Base-by-base conservation (phyloP, 2,329 filamentous ascomycete genomes). In the Colletotrichum salicis region DNA sequence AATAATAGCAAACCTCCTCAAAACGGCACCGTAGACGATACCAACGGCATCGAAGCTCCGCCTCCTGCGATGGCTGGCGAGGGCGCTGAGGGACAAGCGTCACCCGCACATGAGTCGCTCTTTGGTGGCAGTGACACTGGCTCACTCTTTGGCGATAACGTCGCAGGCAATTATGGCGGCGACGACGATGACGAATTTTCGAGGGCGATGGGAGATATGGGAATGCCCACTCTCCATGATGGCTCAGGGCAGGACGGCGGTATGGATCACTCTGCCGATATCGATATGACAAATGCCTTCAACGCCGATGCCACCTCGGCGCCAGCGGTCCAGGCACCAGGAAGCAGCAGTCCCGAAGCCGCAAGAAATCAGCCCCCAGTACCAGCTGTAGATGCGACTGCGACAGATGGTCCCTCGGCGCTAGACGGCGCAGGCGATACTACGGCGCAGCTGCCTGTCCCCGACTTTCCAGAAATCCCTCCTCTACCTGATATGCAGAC, bases 111-210 rank as follows among this genome's bases (percentile, higher is more conserved):
- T 73, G 88, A 90, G 75, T 97, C 94, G 59, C 85, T 98, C 0
- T 98, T 98, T 78, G 93, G 90, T 12, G 93, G 93, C 1, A 94
- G 94, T 75, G 90, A 91, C 24, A 90, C 89, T 0, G 94, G 95
- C 58, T 97, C 95, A 2, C 86, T 99, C 1, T 99, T 98, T 79
- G 96, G 96, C 2, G 95, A 97, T 75, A 92, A 84, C 11, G 82
- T 84, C 15, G 80, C 91, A 82, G 79, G 86, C 80, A 74, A 86
- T 81, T 74, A 87, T 81, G 79, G 88, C 29, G 93, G 89, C 0
- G 91, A 93, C 13, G 94, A 97, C 55, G 94, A 97, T 52, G 94
- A 97, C 76, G 93, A 95, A 74, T 95, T 97, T 76, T 92, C 91
- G 3, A 86, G 91, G 67, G 92, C 92, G 1, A 92, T 97, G 82